These are phyloP conservation scores for Meyerozyma athensensis DNA, from an alignment of 1,139 yeast species.

Conservation along the genomic window DNA sequence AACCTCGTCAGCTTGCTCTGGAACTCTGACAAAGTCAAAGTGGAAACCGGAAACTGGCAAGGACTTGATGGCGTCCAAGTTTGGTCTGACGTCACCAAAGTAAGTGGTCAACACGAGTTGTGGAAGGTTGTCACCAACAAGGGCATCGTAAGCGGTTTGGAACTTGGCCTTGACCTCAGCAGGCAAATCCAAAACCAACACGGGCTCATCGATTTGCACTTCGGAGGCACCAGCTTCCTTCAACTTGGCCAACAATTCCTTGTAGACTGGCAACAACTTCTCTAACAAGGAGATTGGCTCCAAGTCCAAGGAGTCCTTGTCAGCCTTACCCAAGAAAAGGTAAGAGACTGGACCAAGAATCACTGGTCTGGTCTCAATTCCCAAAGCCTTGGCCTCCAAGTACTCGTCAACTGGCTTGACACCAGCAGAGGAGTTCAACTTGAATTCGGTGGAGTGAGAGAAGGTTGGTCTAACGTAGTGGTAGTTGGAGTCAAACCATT, in stretches of 20 bases:
- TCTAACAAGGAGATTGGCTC: slow-evolving; percentile 86
- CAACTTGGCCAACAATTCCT: slow-evolving; percentile 80
- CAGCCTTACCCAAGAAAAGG: slow-evolving; percentile 95
- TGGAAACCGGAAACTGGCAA: slow-evolving; percentile 95
- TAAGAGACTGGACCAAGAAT: slow-evolving; percentile 94
- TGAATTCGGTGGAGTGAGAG: slow-evolving; percentile 91
- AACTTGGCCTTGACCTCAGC: slow-evolving; percentile 77
- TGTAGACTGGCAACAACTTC: slow-evolving; percentile 89
- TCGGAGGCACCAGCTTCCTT: slow-evolving; percentile 91
- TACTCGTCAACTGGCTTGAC: slow-evolving; percentile 95
- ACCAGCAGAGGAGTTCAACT: slow-evolving; percentile 70
- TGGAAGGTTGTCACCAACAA: slow-evolving; percentile 65
- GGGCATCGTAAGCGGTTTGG: slow-evolving; percentile 77
- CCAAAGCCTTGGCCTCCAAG: slow-evolving; percentile 95
- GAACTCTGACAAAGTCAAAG: slow-evolving; percentile 93
- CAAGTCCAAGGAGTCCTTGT: slow-evolving; percentile 93
- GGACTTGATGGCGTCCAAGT: slow-evolving; percentile 80
- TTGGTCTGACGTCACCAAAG: slow-evolving; percentile 98
- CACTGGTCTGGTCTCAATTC: slow-evolving; percentile 96
- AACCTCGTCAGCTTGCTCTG: slow-evolving; percentile 91
- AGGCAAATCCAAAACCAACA: slow-evolving; percentile 90
- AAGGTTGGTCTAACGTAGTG: slow-evolving; percentile 99
- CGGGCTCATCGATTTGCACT: slow-evolving; percentile 97
- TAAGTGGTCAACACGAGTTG: slow-evolving; percentile 82
- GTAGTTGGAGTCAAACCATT: slow-evolving; percentile 99